Base-by-base conservation (phyloP, 805 yeast species). In the Yarrowia bubula region DNA sequence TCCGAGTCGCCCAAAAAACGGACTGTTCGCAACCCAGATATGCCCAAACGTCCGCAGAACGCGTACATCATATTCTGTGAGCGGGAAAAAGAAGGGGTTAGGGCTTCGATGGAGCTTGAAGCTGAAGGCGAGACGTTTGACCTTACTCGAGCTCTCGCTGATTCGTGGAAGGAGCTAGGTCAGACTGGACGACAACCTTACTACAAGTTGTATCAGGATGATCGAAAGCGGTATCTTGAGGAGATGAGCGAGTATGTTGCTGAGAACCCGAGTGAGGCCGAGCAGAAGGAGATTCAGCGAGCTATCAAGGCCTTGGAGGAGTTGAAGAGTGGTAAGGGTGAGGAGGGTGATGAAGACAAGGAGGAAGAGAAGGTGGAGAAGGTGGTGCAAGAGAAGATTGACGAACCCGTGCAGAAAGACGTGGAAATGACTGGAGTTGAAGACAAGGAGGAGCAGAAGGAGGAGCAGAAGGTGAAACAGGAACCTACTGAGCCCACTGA, bases 21-120 rank as follows among this genome's bases (percentile, higher is more conserved):
- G 4, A 35, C 79, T 60, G 79, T 81, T 9, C 84, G 92, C 70
- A 96, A 92, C 74, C 97, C 97, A 9, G 86, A 86, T 69, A 81
- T 88, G 71, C 98, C 97, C 18, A 90, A 89, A 70, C 81, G 96
- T 71, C 97, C 97, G 6, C 87, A 95, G 3, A 92, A 92, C 75
- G 96, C 97, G 5, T 92, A 92, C 72, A 79, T 90, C 68, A 83
- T 90, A 42, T 92, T 88, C 72, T 92, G 97, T 76, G 98, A 92
- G 66, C 77, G 83, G 77, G 96, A 90, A 72, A 89, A 89, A 75
- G 96, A 90, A 53, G 79, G 82, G 58, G 82, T 90, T 42, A 85
- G 84, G 67, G 80, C 82, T 60, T 84, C 83, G 67, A 79, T 86
- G 62, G 88, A 84, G 67, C 82, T 84, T 3, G 82, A 85, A 4